Base-by-base conservation (phyloP, 2,329 filamentous ascomycete genomes). In the Cladosporium sp. region DNA sequence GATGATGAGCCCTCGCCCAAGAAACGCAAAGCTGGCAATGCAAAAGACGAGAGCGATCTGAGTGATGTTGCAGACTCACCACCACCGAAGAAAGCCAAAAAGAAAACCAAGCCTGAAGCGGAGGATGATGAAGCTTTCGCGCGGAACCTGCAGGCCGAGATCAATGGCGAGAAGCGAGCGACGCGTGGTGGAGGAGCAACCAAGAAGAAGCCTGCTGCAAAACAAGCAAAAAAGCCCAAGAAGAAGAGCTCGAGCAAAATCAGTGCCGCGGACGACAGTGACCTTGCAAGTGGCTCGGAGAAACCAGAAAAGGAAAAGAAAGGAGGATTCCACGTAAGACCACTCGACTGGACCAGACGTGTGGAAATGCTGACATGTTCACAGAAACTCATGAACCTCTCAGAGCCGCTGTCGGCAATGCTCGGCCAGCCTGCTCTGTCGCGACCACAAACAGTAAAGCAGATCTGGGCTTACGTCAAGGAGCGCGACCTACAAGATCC, bases 401-500 rank as follows among this genome's bases (percentile, higher is more conserved):
- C 90, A 70, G 82, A 84, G 60, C 85, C 89, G 14, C 84, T 95
- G 25, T 84, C 89, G 1, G 88, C 88, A 65, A 81, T 95, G 23
- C 85, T 90, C 65, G 90, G 90, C 56, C 89, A 91, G 74, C 81
- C 86, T 3, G 74, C 97, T 88, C 86, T 99, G 25, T 96, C 95
- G 18, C 90, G 95, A 48, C 94, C 95, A 0, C 93, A 98, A 77
- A 94, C 94, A 0, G 95, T 99, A 72, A 98, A 98, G 83, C 91
- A 91, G 76, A 89, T 99, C 63, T 99, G 95, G 95, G 89, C 90
- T 67, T 93, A 99, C 75, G 96, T 99, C 80, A 96, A 96, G 74
- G 87, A 84, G 66, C 89, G 93, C 70, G 86, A 93, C 48, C 87
- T 99, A 6, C 95, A 99, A 78, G 93, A 98, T 71, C 94, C 93